Evolutionary conservation across 148 eudicot species (phyloP), one percentile per base, ranked within the genome.

Genomic region (Linanthus parryae): DNA sequence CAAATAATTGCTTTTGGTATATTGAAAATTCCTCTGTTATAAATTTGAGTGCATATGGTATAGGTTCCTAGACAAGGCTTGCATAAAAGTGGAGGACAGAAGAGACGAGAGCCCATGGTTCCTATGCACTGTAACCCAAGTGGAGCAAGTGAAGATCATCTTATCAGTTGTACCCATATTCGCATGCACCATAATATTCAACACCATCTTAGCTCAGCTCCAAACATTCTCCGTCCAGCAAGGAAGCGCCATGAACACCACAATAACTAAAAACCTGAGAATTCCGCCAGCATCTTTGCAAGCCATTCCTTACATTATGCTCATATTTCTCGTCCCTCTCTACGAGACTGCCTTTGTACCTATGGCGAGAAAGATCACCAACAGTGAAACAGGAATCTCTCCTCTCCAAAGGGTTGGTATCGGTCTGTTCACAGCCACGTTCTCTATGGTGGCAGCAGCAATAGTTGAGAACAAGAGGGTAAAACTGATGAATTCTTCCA

Each of bases 191-290:
- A 92, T 92, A 28, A 55, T 84, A 10, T 92, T 92, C 82, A 88
- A 87, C 85, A 88, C 96, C 2, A 77, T 87, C 20, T 54, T 92
- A 48, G 99, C 99, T n/a, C 99, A 87, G 54, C 83, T 87, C 31
- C 96, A 87, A 62, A 92, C 98, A 6, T 92, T 92, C 64, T 87
- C 96, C 23, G 95, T 92, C 48, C 90, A 84, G 68, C 99, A 92
- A 78, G 99, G 82, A 11, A 64, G 72, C 29, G 61, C 66, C 41
- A 87, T 92, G 96, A 76, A 92, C 75, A 68, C 71, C 1, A 62
- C 44, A 10, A 58, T 92, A 18, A 63, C 84, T 13, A 14, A 28
- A 2, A 58, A 77, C 50, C 77, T 92, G 64, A 60, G 33, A 49
- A 70, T 92, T 59, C 99, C 99, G 0, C 99, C 99, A 0, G 96